These are phyloP conservation scores for Oidium heveae DNA, from an alignment of 2,329 filamentous ascomycete genomes.

Conservation along the genomic window DNA sequence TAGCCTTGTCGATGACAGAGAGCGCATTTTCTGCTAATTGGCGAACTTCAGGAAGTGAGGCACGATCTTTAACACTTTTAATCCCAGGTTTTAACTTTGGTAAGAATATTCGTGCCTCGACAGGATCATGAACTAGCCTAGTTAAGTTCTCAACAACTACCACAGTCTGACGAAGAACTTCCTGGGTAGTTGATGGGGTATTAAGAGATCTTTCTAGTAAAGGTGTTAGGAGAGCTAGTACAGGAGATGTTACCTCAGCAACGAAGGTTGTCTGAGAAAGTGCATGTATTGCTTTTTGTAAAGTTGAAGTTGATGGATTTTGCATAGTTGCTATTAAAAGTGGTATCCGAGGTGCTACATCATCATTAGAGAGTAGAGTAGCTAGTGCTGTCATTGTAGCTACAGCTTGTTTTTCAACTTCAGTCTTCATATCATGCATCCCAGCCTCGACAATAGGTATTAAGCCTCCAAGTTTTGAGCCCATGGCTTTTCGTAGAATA, in stretches of 20 bases:
- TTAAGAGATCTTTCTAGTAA: slow-evolving; percentile 86
- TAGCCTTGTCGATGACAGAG: slow-evolving; percentile 76
- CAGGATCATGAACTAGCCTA: slow-evolving; percentile 85
- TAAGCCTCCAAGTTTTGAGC: slow-evolving; percentile 57
- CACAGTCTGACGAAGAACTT: slow-evolving; percentile 83
- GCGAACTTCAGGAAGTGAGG: slow-evolving; percentile 82
- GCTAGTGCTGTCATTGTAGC: slow-evolving; percentile 82
- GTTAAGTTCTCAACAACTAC: slow-evolving; percentile 96
- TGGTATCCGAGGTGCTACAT: slow-evolving; percentile 77
- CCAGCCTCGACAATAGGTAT: slow-evolving; percentile 79
- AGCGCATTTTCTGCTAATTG: slow-evolving; percentile 66
- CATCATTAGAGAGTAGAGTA: slow-evolving; percentile 81
- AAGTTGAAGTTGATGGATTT: slow-evolving; percentile 63
- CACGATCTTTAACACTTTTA: slow-evolving; percentile 62
- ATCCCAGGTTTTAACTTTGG: slow-evolving; percentile 89
- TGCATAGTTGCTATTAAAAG: slow-evolving; percentile 89
- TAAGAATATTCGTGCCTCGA: slow-evolving; percentile 84
- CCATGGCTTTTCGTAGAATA: slow-evolving; percentile 71
- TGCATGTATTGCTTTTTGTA: slow-evolving; percentile 91
- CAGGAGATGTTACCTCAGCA: slow-evolving; percentile 80
- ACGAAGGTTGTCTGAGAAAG: slow-evolving; percentile 98
- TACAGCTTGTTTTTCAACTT: slow-evolving; percentile 71
- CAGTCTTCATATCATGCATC: slow-evolving; percentile 90
- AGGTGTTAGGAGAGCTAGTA: slow-evolving; percentile 79
- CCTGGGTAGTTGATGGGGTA: slow-evolving; percentile 70